Percentiles rank a stretch among this genome's conserved stretches.
These are phyloP conservation scores for Teunomyces lycoperdinae DNA, from an alignment of 805 yeast genomes.

Conservation along the genomic window DNA sequence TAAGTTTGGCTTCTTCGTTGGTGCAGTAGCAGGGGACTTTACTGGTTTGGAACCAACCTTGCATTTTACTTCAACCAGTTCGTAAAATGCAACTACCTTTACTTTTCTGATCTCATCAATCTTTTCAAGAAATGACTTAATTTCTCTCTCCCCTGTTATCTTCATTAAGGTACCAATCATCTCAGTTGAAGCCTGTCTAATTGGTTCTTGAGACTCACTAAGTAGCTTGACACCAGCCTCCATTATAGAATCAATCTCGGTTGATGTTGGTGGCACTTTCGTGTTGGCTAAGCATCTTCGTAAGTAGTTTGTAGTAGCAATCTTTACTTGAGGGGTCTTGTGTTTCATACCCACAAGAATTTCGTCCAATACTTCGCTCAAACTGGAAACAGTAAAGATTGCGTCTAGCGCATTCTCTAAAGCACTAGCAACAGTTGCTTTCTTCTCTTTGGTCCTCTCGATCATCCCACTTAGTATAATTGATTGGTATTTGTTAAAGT, in stretches of 20 bases:
- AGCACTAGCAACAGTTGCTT: conserved; percentile 71
- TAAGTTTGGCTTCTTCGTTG: conserved; percentile 8
- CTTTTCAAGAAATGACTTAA: conserved; percentile 58
- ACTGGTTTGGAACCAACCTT: conserved; percentile 15
- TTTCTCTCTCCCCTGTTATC: conserved; percentile 70
- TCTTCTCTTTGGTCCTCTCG: conserved; percentile 87
- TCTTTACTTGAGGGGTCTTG: conserved; percentile 79
- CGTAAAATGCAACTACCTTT: conserved; percentile 61
- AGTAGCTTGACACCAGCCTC: conserved; percentile 59
- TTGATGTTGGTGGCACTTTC: conserved; percentile 43
- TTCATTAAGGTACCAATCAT: conserved; percentile 80
- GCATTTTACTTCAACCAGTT: conserved; percentile 54
- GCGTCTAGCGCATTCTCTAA: conserved; percentile 65
- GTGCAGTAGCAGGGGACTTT: conserved; percentile 14
- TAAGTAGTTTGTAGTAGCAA: conserved; percentile 65
- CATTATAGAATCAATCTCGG: conserved; percentile 58
- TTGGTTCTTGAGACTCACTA: conserved; percentile 80
- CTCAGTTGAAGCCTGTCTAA: conserved; percentile 74
- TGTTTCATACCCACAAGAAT: conserved; percentile 59
- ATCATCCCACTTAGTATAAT: conserved; percentile 59
- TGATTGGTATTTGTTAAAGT: conserved; percentile 53
- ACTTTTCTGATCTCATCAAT: conserved; percentile 71
- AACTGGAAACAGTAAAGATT: conserved; percentile 50
- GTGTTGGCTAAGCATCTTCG: conserved; percentile 60
- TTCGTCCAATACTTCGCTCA: conserved; percentile 58